A percentile compares a stretch with the other conserved stretches of the same genome.
phyloP scores from a whole-genome alignment of 805 yeast species.

The Saturnispora gosingensis region DNA sequence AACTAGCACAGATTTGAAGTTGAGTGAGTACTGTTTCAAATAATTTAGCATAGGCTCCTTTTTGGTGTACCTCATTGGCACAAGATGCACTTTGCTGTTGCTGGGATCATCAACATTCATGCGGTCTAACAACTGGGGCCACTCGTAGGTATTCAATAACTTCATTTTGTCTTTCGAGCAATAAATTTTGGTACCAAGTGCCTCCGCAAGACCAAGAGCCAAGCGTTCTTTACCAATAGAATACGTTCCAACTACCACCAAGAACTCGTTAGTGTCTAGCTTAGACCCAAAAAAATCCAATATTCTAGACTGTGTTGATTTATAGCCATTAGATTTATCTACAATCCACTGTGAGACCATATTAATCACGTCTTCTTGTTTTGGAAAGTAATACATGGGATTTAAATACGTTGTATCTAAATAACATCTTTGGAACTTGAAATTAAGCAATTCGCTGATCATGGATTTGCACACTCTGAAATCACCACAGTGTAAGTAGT shows the following conservation, averaged over 20 bases:
- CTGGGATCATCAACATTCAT: constrained; percentile 36
- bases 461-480: constrained; percentile 61
- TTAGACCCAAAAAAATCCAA: constrained; percentile 25
- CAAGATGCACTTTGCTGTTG: constrained; percentile 57
- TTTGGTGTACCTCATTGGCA: constrained; percentile 52
- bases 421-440: constrained; percentile 52
- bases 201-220: constrained; percentile 56
- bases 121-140: constrained; percentile 32
- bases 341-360: constrained; percentile 44
- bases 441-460: constrained; percentile 28
- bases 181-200: constrained; percentile 44
- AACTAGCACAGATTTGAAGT: constrained; percentile 58
- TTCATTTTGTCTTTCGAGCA: constrained; percentile 40
- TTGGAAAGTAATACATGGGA: constrained; percentile 68
- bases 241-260: constrained; percentile 77
- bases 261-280: constrained; percentile 17
- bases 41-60: constrained; percentile 39
- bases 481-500: constrained; percentile 83
- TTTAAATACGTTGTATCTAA: constrained; percentile 86
- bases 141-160: constrained; percentile 38
- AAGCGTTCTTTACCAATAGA: constrained; percentile 87
- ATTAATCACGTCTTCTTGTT: constrained; percentile 59
- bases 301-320: constrained; percentile 26
- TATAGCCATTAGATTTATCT: constrained; percentile 21
- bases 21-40: constrained; percentile 35